Evolutionary conservation across 116 monocot species (phyloP), one percentile per base, ranked within the genome.

Genomic region (Phalaenopsis hybrid): DNA sequence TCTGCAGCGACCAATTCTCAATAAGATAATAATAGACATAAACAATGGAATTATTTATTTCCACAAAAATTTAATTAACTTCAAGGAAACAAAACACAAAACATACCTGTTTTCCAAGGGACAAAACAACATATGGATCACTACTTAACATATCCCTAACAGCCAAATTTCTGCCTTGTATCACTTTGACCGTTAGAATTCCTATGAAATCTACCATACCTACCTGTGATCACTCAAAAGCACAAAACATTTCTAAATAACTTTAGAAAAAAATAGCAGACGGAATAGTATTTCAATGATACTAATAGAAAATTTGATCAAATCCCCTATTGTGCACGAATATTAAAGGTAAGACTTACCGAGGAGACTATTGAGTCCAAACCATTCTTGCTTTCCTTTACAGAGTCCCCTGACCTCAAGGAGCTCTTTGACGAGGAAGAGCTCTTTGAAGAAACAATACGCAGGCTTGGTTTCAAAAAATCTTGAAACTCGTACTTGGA

Each of bases 401-500:
- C 70, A 45, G 92, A 94, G 48, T 83, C 80, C 41, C 76, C 79
- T 43, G 85, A 78, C 78, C 84, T 74, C 61, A 86, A 85, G 80
- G 90, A 88, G 33, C 79, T 81, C 81, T 82, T 87, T 43, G 90
- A 84, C 76, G 89, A 87, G 44, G 75, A 80, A 80, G 79, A 78
- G 33, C 79, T 84, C 48, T 80, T 80, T 23, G 74, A 79, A 79
- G 84, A 79, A 59, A 88, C 88, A 67, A 90, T 87, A 5, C 89
- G 88, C 43, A 95, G 73, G 67, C 92, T 92, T 79, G 95, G 95
- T 69, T 95, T 92, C 83, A 95, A 45, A 84, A 95, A 95, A 46
- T 92, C 91, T 89, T 95, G 95, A 41, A 87, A 77, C 83, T 95
- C 92, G 70, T 95, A 95, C 78, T 95, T 95, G 15, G 95, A 86